Conservation (phyloP, 352 stramenopile species). For the Sclerospora graminicola region DNA sequence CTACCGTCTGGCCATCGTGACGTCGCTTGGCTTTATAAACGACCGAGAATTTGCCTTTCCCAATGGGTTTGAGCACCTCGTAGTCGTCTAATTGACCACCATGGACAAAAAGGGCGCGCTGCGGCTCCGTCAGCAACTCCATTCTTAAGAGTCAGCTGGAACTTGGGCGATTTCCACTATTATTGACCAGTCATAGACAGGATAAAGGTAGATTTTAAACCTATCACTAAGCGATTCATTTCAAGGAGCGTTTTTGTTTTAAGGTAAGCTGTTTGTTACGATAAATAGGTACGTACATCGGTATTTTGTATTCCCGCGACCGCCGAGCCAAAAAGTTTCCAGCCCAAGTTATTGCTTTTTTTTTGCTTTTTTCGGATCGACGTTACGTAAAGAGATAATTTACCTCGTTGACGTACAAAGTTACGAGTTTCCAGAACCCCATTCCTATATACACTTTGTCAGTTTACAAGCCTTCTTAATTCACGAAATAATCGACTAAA, state of each 20-base stretch:
- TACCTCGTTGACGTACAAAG: background rate
- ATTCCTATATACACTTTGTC: background rate
- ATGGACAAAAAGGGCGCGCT: slow-evolving; percentile 50
- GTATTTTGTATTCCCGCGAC: too few species aligned
- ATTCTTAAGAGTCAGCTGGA: slow-evolving; percentile 29
- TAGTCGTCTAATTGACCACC: slow-evolving; percentile 61
- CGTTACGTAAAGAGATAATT: background rate
- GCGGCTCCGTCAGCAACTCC: slow-evolving; percentile 65
- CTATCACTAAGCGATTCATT: slow-evolving; percentile 12
- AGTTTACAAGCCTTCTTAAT: slow-evolving; percentile 13
- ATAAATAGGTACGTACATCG: too few species aligned
- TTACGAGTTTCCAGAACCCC: slow-evolving; percentile 1
- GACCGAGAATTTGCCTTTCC: slow-evolving; percentile 90
- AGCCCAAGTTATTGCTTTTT: too few species aligned
- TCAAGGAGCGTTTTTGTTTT: too few species aligned
- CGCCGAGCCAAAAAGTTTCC: too few species aligned
- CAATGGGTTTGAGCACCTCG: slow-evolving; percentile 82
- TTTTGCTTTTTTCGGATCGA: slow-evolving; percentile 6
- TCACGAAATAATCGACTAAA: background rate
- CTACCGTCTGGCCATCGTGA: slow-evolving; percentile 60
- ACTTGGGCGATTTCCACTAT: slow-evolving; percentile 6
- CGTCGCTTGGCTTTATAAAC: slow-evolving; percentile 83
- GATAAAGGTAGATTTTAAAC: background rate
- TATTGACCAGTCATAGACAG: slow-evolving; percentile 10
- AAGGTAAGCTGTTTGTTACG: too few species aligned